Evolutionary conservation across 441 rosid species (phyloP).

Genomic region (Erysimum cheiri): DNA sequence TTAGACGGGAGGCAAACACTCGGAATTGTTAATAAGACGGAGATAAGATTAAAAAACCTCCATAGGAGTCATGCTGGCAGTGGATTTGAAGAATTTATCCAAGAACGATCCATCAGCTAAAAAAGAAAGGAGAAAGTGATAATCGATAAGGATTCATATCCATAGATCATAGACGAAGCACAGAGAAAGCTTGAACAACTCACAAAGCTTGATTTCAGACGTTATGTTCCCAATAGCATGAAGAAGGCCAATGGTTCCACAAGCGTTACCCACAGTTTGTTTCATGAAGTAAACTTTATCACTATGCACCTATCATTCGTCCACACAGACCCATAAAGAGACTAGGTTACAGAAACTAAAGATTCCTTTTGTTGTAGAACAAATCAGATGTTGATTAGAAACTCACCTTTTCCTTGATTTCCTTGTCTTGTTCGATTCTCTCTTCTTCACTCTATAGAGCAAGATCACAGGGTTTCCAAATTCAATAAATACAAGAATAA

Average conservation of each 20-base stretch:
- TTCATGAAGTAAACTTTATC: constrained; percentile 83
- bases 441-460: constrained; percentile 74
- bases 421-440: constrained; percentile 71
- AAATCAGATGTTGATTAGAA: constrained; percentile 22
- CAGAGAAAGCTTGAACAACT: constrained; percentile 37
- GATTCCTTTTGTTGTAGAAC: neutral
- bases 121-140: constrained; percentile 11
- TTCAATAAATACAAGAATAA: constrained; percentile 21
- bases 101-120: constrained; percentile 82
- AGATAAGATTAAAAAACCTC: constrained; percentile 53
- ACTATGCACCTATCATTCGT: constrained; percentile 56
- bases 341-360: neutral
- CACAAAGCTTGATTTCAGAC: constrained; percentile 75
- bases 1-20: constrained; percentile 11
- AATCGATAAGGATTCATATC: neutral
- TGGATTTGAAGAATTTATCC: constrained; percentile 76
- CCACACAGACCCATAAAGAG: constrained; percentile 15
- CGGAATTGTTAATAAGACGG: neutral
- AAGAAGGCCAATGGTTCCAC: constrained; percentile 98
- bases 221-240: constrained; percentile 90
- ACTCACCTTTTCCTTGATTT: constrained; percentile 56
- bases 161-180: constrained; percentile 9
- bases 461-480: neutral
- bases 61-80: constrained; percentile 75
- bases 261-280: constrained; percentile 98